A percentile compares a stretch with the other conserved stretches of the same genome.
Conservation (phyloP, 148 eudicot species). For the Dysphania ambrosioides region DNA sequence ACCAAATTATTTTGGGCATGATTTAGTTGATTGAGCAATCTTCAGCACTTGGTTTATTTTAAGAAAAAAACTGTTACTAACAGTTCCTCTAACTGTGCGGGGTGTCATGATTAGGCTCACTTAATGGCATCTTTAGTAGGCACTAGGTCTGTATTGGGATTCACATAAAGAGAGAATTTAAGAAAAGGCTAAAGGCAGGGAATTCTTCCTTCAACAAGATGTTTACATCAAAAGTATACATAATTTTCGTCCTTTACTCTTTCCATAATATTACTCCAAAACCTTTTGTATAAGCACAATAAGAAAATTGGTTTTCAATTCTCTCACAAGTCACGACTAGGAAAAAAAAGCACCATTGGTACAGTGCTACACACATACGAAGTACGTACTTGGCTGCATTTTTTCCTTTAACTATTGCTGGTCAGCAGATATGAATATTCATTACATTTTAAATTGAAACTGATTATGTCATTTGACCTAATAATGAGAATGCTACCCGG, state of each 20-base stretch:
- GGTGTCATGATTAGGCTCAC: constrained; percentile 29
- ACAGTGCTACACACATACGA: not conserved
- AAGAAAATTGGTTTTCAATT: not conserved
- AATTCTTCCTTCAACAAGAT: not conserved
- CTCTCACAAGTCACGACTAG: too few relatives aligned
- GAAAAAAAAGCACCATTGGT: not conserved
- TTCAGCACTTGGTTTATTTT: constrained; percentile 32
- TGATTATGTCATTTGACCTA: constrained; percentile 24
- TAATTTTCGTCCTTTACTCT: too few relatives aligned
- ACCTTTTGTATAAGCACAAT: not conserved
- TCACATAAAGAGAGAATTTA: constrained; percentile 26
- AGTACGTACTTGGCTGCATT: not conserved
- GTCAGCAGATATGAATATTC: constrained; percentile 20
- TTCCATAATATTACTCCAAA: not conserved
- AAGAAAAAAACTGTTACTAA: constrained; percentile 24
- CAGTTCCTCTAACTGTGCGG: constrained; percentile 19
- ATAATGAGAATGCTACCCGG: constrained; percentile 34
- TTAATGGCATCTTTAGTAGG: too few relatives aligned
- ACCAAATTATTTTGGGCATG: too few relatives aligned
- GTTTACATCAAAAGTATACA: not conserved
- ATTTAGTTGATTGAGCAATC: constrained; percentile 25
- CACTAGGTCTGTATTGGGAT: constrained; percentile 32
- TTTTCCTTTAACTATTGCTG: not conserved
- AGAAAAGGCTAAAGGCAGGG: constrained; percentile 14
- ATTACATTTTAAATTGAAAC: not conserved